These are phyloP conservation scores for Babesia divergens DNA, from an alignment of 169 alveolate species.

Conservation along the genomic window DNA sequence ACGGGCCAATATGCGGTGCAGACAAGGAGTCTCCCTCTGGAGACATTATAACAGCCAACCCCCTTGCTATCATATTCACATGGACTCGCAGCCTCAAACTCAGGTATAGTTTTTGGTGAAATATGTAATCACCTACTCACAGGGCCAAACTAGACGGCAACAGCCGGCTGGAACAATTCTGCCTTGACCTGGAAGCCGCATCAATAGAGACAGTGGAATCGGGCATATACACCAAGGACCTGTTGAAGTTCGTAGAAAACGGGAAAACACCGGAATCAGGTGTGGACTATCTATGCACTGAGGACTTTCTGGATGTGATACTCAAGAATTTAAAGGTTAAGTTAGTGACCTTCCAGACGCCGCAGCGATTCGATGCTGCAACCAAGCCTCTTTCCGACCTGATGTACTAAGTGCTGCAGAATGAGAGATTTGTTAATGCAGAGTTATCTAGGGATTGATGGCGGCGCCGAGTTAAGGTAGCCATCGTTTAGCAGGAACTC, in stretches of 20 bases:
- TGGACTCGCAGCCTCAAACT: constrained; percentile 87
- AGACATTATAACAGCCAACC: constrained; percentile 86
- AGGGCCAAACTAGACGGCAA: constrained; percentile 86
- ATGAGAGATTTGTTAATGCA: neutral
- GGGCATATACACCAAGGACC: constrained; percentile 87
- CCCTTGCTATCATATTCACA: constrained; percentile 89
- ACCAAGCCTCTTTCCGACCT: neutral
- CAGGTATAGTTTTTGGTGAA: neutral
- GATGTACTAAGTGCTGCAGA: neutral
- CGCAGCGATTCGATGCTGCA: neutral
- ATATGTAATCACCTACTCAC: neutral
- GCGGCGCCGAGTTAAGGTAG: constrained; percentile 51
- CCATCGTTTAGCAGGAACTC: constrained; percentile 56
- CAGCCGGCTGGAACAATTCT: constrained; percentile 71
- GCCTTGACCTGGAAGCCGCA: constrained; percentile 83
- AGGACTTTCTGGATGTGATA: neutral
- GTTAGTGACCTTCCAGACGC: constrained; percentile 17
- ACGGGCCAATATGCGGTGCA: constrained; percentile 89
- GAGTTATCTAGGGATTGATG: constrained; percentile 31
- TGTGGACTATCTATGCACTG: neutral
- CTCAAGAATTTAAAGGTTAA: constrained; percentile 17
- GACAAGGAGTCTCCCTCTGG: constrained; percentile 75
- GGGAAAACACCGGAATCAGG: neutral
- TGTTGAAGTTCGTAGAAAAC: constrained; percentile 65
- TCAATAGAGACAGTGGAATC: constrained; percentile 83